Conservation (phyloP, 805 yeast genomes). For the Sugiyamaella lignohabitans region DNA sequence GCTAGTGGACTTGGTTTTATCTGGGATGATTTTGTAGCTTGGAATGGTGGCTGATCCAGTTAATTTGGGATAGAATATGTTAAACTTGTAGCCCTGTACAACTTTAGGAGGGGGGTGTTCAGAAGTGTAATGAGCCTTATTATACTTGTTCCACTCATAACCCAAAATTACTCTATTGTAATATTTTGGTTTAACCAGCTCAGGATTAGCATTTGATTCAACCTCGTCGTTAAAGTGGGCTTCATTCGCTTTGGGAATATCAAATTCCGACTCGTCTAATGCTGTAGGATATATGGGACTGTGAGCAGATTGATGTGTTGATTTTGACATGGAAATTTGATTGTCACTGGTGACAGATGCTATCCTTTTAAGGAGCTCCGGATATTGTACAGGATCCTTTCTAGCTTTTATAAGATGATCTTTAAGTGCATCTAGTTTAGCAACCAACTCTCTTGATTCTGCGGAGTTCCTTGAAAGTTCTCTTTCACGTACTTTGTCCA, state of each 20-base stretch:
- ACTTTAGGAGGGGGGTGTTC: constrained; percentile 35
- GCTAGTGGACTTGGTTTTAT: too few species aligned
- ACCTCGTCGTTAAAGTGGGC: constrained; percentile 9
- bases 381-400: neutral
- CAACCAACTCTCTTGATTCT: neutral
- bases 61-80: constrained; percentile 32
- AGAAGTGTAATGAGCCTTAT: constrained; percentile 29
- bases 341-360: neutral
- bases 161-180: constrained; percentile 30
- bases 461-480: too few species aligned
- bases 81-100: constrained; percentile 34
- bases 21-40: constrained; percentile 25
- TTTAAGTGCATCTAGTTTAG: neutral
- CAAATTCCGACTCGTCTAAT: neutral
- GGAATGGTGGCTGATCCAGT: constrained; percentile 25
- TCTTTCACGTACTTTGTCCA: neutral
- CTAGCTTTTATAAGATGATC: neutral
- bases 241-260: neutral
- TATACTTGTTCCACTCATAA: constrained; percentile 34
- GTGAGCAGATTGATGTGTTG: neutral
- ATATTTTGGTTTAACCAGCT: constrained; percentile 23
- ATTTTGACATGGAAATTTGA: neutral
- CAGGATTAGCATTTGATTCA: neutral
- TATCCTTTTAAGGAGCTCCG: neutral
- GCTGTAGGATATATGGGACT: neutral